Percentiles rank a stretch among this genome's conserved stretches.
These are phyloP conservation scores for Capsicum baccatum DNA, from an alignment of 257 asterid genomes.

Conservation along the genomic window DNA sequence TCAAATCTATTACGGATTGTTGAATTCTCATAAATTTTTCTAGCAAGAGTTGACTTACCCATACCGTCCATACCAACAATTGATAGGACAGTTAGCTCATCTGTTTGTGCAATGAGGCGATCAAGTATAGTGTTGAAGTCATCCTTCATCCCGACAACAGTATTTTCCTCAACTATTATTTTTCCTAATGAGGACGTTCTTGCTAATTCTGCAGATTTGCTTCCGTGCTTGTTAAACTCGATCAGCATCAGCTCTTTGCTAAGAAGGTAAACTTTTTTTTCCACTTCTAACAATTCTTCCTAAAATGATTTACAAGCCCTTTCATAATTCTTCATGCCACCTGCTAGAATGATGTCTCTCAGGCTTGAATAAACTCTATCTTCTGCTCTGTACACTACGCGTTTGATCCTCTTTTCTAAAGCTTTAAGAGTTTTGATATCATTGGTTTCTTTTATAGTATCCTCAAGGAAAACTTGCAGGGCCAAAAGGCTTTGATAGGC, in stretches of 20 bases:
- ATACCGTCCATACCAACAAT: slow-evolving; percentile 25
- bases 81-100: background rate
- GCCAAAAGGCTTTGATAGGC: background rate
- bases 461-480: background rate
- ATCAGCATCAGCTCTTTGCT: slow-evolving; percentile 27
- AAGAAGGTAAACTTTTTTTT: background rate
- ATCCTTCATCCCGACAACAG: background rate
- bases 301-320: background rate
- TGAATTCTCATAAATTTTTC: background rate
- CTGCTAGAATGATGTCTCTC: background rate
- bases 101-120: background rate
- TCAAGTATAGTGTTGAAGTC: background rate
- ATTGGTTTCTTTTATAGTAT: background rate
- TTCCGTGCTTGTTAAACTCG: background rate
- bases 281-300: background rate
- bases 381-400: slow-evolving; percentile 25
- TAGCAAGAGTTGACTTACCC: slow-evolving; percentile 1
- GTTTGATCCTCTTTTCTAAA: slow-evolving; percentile 28
- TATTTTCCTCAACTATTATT: background rate
- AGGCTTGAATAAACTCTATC: slow-evolving; percentile 30
- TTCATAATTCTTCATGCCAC: background rate
- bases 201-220: background rate
- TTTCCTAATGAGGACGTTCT: background rate
- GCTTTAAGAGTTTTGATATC: background rate
- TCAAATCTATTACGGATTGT: background rate